Conservation (phyloP, 2,329 filamentous ascomycete genomes). For the Diaporthe vaccinii region DNA sequence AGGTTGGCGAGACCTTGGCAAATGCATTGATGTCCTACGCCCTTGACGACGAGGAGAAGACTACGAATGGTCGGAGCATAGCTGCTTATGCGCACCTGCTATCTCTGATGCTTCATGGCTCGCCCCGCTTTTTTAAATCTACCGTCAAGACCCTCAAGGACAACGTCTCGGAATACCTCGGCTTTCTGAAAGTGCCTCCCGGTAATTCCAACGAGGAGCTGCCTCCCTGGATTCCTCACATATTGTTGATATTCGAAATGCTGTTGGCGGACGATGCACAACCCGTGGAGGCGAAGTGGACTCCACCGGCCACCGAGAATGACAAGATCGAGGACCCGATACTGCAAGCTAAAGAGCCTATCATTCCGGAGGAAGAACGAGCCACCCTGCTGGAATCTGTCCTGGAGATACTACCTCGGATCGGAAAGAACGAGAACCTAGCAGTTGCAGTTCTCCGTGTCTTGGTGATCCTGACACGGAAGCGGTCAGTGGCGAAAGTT, state of each 20-base stretch:
- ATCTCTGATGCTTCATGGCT: conserved; percentile 87
- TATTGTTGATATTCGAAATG: conserved; percentile 90
- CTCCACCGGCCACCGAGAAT: conserved; percentile 63
- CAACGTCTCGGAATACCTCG: conserved; percentile 80
- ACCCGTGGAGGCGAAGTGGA: conserved; percentile 82
- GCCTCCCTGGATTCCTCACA: conserved; percentile 93
- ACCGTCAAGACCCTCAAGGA: conserved; percentile 82
- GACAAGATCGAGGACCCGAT: conserved; percentile 66
- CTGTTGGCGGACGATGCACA: conserved; percentile 91
- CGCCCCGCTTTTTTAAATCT: conserved; percentile 80
- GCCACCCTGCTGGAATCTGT: conserved; percentile 79
- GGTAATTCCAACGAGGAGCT: conserved; percentile 80
- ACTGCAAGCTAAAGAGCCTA: conserved; percentile 70
- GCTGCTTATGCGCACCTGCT: conserved; percentile 93
- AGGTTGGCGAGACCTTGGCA: conserved; percentile 86
- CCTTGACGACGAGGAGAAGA: conserved; percentile 73
- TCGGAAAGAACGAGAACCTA: conserved; percentile 88
- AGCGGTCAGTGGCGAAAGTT: conserved; percentile 78
- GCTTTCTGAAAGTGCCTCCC: conserved; percentile 80
- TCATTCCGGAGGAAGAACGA: conserved; percentile 76
- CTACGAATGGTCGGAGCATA: conserved; percentile 73
- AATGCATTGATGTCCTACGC: conserved; percentile 83
- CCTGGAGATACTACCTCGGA: conserved; percentile 85
- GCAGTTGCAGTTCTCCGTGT: conserved; percentile 87
- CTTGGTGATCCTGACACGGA: conserved; percentile 88